These are phyloP conservation scores for Talaromyces sp. DNA, from an alignment of 2,329 filamentous ascomycete genomes.

Conservation along the genomic window DNA sequence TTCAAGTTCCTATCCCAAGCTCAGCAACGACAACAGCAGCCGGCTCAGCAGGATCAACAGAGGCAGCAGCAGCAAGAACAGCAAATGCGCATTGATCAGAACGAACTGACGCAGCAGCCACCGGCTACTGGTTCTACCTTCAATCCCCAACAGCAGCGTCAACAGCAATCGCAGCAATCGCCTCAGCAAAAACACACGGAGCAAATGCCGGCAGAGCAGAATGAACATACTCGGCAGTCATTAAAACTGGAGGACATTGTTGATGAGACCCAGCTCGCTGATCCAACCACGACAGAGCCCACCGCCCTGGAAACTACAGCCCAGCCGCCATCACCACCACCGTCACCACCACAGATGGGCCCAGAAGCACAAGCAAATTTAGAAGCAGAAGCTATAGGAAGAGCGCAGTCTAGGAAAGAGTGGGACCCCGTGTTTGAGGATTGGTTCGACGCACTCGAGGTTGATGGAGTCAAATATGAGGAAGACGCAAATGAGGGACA, in stretches of 20 bases:
- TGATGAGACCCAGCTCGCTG: not conserved
- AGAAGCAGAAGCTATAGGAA: not conserved
- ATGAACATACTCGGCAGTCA: not conserved
- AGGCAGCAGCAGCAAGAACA: too few species aligned
- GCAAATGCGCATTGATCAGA: too few species aligned
- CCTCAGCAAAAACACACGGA: not conserved
- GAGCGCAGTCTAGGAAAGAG: not conserved
- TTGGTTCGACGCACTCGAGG: not conserved
- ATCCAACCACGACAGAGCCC: not conserved
- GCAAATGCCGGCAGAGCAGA: not conserved
- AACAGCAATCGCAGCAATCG: not conserved
- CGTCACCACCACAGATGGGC: not conserved
- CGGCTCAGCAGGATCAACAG: too few species aligned
- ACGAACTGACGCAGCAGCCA: not conserved
- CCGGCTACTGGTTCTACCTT: not conserved
- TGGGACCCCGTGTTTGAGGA: not conserved
- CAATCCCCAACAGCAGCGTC: not conserved
- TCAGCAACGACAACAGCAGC: not conserved
- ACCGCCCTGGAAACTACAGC: not conserved
- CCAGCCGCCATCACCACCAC: not conserved
- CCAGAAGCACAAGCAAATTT: not conserved
- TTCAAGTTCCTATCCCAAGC: not conserved
- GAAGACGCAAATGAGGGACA: not conserved
- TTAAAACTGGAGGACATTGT: not conserved
- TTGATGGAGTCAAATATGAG: not conserved